Percentiles rank a stretch among this genome's conserved stretches.
Conservation (phyloP, 768 basidiomycete species). For the Pulveroboletus sp. region DNA sequence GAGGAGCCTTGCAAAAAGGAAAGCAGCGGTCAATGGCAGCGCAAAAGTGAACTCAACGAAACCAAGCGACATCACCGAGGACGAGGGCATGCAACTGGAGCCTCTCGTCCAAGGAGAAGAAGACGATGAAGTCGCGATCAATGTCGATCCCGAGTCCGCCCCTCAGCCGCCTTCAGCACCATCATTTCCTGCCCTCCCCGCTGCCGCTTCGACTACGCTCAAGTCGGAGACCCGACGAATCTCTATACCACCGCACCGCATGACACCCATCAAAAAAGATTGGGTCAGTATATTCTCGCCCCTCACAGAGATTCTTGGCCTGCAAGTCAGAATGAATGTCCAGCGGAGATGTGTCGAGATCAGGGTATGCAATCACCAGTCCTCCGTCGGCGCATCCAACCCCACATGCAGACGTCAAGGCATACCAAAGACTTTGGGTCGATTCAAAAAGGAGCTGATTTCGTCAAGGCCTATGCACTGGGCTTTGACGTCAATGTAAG, state of each 20-base stretch:
- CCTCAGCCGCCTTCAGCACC: slow-evolving; percentile 51
- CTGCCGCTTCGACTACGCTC: slow-evolving; percentile 46
- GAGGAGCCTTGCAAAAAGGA: slow-evolving; percentile 42
- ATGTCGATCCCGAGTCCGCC: slow-evolving; percentile 41
- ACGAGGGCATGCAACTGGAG: slow-evolving; percentile 30
- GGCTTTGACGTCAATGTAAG: slow-evolving; percentile 93
- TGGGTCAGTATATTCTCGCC: slow-evolving; percentile 96
- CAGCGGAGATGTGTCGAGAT: slow-evolving; percentile 86
- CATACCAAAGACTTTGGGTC: slow-evolving; percentile 91
- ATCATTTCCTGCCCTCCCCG: slow-evolving; percentile 64
- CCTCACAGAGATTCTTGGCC: slow-evolving; percentile 86
- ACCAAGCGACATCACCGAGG: slow-evolving; percentile 15
- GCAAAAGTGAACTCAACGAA: slow-evolving; percentile 10
- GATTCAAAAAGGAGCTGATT: slow-evolving; percentile 95
- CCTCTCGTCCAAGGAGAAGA: slow-evolving; percentile 26
- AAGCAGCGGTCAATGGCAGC: slow-evolving; percentile 4
- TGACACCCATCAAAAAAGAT: slow-evolving; percentile 95
- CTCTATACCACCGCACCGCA: slow-evolving; percentile 91
- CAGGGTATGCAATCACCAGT: slow-evolving; percentile 54
- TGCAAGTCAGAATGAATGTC: slow-evolving; percentile 98
- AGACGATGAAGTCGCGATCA: slow-evolving; percentile 64
- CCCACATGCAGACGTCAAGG: slow-evolving; percentile 70
- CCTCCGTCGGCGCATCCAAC: slow-evolving; percentile 1
- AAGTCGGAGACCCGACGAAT: slow-evolving; percentile 87
- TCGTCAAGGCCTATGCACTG: slow-evolving; percentile 88